Evolutionary conservation across 1,284 basidiomycete genomes (phyloP), one percentile per base, ranked within the genome.

Genomic region (Leccinum angustisporum): DNA sequence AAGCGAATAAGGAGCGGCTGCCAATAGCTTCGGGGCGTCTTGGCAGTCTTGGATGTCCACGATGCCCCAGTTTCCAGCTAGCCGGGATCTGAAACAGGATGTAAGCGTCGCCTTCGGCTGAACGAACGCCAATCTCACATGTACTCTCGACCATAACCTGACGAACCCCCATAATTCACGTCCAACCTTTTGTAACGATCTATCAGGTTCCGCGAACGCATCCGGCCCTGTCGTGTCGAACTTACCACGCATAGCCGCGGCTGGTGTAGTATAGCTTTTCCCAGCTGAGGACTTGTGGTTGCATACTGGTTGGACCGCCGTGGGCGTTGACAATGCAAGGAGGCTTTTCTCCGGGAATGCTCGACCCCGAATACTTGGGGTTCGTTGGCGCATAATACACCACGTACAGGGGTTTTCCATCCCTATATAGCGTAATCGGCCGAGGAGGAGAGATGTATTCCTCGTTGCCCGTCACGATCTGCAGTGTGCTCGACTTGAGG

Each of bases 171-270:
- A 43, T 73, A 72, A 7, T 73, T 73, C 34, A 73, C 73, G 33
- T 73, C 75, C 63, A 72, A 33, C 71, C 71, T 75, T 54, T 54
- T 33, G n/a, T n/a, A 53, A 25, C n/a, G 21, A 16, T 18, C 6
- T 11, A 11, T 64, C 14, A 54, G 55, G 30, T 36, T 11, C 5
- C 52, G 52, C 3, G 13, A 21, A 34, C 30, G n/a, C n/a, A 14
- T 14, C 13, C 14, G 7, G 11, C n/a, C 13, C 5, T 11, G 25
- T 36, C 30, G 13, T 8, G 21, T 25, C 1, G 6, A 43, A 34
- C 72, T 63, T 33, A 76, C 72, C 75, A 76, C 33, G 68, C 71
- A 18, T 75, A 73, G n/a, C 72, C 73, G n/a, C 75, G 71, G 56
- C 72, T 76, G 8, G 74, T 74, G 52, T 66, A 75, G 53, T 76